Base-by-base conservation (phyloP, 1,139 yeast genomes). In the Blastobotrys malaysiensis region DNA sequence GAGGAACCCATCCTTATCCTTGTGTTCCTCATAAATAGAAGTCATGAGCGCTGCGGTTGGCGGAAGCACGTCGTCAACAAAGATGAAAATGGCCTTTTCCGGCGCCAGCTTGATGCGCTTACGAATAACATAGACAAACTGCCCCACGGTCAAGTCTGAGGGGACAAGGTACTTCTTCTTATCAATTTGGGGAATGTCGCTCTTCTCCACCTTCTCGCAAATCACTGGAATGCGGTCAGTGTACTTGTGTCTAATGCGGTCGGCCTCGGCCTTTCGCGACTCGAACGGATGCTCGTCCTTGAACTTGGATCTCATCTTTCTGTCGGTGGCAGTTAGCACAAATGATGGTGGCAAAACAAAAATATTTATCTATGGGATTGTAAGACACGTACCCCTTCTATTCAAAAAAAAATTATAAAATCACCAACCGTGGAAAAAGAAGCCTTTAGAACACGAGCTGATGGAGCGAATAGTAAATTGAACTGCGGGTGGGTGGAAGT, bases 41-140 rank as follows among this genome's bases (percentile, higher is more conserved):
- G 96, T 86, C 91, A 93, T 90, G 65, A 93, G 81, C 24, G 98
- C 96, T 20, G 98, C 97, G 1, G 99, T 93, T 50, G 98, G 98
- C 20, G 99, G 99, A 65, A 93, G 80, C 57, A 93, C 91, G 69
- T 93, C 99, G 69, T 93, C 91, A 59, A 93, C 96, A 72, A 93
- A 93, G 63, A 93, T 90, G 73, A 93, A 93, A 63, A 93, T 91
- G 49, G 99, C 99, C 84, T 93, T 91, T 73, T 93, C 99, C 46
- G 97, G 88, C 48, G 97, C 96, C 61, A 93, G 81, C 77, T 88
- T 88, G 72, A 93, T 91, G 71, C 99, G 85, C 76, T 91, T 90
- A 73, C 99, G 85, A 65, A 93, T 89, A 57, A 93, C 99, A 68
- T 93, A 93, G 53, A 93, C 98, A 76, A 93, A 91, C 73, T 93